Conservation (phyloP, 768 basidiomycete genomes). For the Lentinula lateritia region DNA sequence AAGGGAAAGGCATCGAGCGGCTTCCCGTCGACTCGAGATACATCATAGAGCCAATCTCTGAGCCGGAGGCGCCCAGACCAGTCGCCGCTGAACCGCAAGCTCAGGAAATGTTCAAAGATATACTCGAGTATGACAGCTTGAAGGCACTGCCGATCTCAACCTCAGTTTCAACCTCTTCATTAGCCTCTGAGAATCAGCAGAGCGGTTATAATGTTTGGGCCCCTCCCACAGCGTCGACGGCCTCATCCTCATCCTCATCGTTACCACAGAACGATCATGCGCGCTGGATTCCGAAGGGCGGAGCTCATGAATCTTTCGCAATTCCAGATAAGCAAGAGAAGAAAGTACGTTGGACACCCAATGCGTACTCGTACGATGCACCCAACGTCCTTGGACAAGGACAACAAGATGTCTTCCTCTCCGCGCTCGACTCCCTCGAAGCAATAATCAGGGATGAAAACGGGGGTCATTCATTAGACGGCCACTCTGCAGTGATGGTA, state of each 20-base stretch:
- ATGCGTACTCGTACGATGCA: slow-evolving; percentile 1
- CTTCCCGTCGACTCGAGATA: slow-evolving; percentile 4
- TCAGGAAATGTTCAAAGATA: neutral
- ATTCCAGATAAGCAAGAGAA: neutral
- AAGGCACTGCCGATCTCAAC: neutral
- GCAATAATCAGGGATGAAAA: neutral
- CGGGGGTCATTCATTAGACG: neutral
- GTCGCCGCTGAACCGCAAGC: slow-evolving; percentile 2
- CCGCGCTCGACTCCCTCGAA: neutral
- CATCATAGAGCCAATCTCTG: slow-evolving; percentile 2
- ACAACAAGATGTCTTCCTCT: neutral
- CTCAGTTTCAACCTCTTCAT: neutral
- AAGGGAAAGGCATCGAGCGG: neutral
- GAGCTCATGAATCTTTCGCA: neutral
- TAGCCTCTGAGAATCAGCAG: neutral
- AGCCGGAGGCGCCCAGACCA: slow-evolving; percentile 1
- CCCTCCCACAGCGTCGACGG: neutral
- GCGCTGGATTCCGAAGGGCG: neutral
- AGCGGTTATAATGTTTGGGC: neutral
- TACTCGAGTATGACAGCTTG: neutral
- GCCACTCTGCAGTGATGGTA: neutral
- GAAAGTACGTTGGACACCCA: slow-evolving; percentile 2
- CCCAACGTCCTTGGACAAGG: neutral
- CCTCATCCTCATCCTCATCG: neutral
- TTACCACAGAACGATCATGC: neutral